Evolutionary conservation across 2,329 filamentous ascomycete species (phyloP).

Genomic region (Cladorrhinum sp.): DNA sequence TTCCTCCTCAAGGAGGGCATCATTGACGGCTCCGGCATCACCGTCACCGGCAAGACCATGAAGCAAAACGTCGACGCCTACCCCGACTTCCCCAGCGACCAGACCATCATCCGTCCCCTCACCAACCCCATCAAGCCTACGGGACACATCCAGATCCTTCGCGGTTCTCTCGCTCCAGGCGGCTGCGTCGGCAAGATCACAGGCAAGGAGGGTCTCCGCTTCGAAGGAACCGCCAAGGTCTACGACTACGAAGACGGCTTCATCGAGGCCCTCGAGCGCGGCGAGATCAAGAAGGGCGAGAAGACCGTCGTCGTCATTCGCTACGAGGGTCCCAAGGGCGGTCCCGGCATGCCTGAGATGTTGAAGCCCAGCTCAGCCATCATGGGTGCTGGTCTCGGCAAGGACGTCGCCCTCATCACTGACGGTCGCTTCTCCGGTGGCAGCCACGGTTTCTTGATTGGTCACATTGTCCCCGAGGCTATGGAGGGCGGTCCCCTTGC

Average conservation of each 20-base stretch:
- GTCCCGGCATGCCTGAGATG: constrained; percentile 93
- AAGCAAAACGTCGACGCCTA: constrained; percentile 79
- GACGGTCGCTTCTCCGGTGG: constrained; percentile 78
- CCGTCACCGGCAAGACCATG: constrained; percentile 85
- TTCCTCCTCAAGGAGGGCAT: constrained; percentile 80
- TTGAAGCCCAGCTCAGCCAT: constrained; percentile 88
- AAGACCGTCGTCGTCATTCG: constrained; percentile 89
- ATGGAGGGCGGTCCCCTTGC: constrained; percentile 82
- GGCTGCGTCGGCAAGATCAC: constrained; percentile 93
- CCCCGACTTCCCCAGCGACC: constrained; percentile 70
- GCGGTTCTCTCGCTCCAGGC: constrained; percentile 78
- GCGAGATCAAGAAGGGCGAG: constrained; percentile 77
- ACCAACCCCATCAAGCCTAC: constrained; percentile 82
- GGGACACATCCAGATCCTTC: constrained; percentile 85
- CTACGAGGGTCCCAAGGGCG: constrained; percentile 90
- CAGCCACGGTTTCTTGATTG: constrained; percentile 82
- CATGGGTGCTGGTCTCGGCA: constrained; percentile 82
- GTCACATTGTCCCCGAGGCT: constrained; percentile 84
- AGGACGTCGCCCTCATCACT: constrained; percentile 71
- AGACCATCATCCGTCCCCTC: constrained; percentile 77
- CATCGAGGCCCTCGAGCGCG: constrained; percentile 71
- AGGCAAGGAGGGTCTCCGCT: constrained; percentile 83
- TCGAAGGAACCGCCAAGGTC: constrained; percentile 75
- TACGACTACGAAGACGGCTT: constrained; percentile 83
- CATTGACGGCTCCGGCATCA: constrained; percentile 75